Percentiles rank a stretch among this genome's conserved stretches.
Conservation (phyloP, 306 rosid species). For the Alnus glutinosa region DNA sequence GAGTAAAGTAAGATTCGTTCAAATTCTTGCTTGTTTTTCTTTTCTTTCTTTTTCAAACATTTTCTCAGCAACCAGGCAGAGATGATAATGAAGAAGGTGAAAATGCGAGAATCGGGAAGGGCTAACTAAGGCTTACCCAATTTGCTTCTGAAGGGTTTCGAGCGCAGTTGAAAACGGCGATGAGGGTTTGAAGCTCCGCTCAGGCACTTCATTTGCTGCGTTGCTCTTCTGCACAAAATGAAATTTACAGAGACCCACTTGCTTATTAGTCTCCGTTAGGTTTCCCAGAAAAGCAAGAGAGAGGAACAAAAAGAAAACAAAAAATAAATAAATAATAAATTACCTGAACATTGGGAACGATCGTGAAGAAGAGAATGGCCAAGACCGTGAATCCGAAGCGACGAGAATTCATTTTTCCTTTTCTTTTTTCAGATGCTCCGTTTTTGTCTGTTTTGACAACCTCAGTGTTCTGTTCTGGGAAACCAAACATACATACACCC, state of each 20-base stretch:
- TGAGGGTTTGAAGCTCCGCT: constrained; percentile 10
- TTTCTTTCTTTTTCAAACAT: neutral
- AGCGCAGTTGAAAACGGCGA: constrained; percentile 59
- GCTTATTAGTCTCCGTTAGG: neutral
- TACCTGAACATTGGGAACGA: constrained; percentile 39
- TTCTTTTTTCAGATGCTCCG: neutral
- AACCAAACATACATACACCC: too few relatives aligned
- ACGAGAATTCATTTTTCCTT: neutral
- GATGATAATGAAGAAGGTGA: neutral
- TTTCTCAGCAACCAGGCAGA: neutral
- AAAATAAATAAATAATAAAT: neutral
- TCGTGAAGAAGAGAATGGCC: constrained; percentile 33
- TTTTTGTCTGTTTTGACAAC: neutral
- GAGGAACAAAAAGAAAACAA: neutral
- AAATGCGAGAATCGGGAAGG: neutral
- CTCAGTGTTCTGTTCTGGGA: neutral
- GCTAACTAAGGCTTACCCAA: constrained; percentile 32
- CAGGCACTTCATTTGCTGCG: neutral
- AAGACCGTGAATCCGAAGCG: constrained; percentile 22
- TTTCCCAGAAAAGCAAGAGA: neutral
- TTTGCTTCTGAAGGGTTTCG: constrained; percentile 56
- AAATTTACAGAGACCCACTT: neutral
- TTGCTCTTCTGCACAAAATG: constrained; percentile 40
- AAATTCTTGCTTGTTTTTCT: neutral
- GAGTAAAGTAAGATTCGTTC: neutral